Base-by-base conservation (phyloP, 2,329 filamentous ascomycete genomes). In the Pseudogymnoascus sp. region DNA sequence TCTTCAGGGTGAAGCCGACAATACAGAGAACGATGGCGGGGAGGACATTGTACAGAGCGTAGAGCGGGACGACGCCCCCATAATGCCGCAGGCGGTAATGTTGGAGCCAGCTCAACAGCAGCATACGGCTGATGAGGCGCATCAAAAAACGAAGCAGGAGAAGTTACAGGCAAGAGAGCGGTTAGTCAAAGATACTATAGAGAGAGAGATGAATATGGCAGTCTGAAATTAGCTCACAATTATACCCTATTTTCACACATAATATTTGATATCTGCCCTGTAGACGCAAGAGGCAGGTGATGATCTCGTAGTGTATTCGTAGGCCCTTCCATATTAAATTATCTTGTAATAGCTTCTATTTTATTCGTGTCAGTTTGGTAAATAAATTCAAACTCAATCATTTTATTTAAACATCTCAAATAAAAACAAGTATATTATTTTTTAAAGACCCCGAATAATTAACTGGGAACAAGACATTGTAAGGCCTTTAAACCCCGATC, bases 171-270 rank as follows among this genome's bases (percentile, higher is more conserved):
- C 59, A 14, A 61, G 64, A 34, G 64, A 65, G 12, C 54, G 43
- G 25, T 32, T 62, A 22, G 64, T 64, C 11, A 62, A 59, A 41
- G 54, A 65, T 39, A 64, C 64, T 9, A 41, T 65, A 12, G 62
- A 65, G 4, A 62, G 62, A 25, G 63, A 65, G 54, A 61, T 63
- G 63, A 16, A 37, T 57, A 60, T 35, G 28, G 39, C n/a, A 28
- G 32, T 62, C 16, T 60, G 47, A 58, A 7, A 11, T 25, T 61
- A 35, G 32, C 57, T 25, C 14, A 38, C 37, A 58, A 58, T 38
- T 38, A 25, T 58, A 11, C 34, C 7, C n/a, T 22, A n/a, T 38
- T 58, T 54, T 7, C 9, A 20, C 6, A 34, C 47, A 32, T 12
- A 12, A 54, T 3, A 54, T 54, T 32, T 32, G 6, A 9, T 14